Base-by-base conservation (phyloP, 1,139 yeast genomes). In the Taphrina communis region DNA sequence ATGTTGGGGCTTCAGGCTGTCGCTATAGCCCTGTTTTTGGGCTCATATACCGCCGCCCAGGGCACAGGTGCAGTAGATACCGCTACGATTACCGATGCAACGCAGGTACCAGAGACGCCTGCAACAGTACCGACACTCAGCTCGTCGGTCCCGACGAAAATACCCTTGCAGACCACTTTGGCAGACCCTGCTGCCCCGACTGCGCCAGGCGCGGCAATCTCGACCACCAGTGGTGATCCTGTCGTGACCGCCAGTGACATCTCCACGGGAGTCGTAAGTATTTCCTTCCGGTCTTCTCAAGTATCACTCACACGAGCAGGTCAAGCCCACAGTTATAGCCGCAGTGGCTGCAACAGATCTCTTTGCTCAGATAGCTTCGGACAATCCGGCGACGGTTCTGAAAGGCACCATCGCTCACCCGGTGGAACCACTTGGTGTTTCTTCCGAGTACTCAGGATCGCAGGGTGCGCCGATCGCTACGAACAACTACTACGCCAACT, bases 401-500 rank as follows among this genome's bases (percentile, higher is more conserved):
- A 46, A 38, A 8, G 71, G 69, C 6, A 41, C 67, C 48, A 19
- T 17, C 25, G 36, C 46, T 17, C 58, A 66, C 48, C 50, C 58
- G 4, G 55, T 53, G 35, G 8, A 25, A 12, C 66, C 69, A 14
- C 21, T 39, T 1, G 41, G 61, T 6, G 56, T 55, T 35, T 19
- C 42, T 7, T 36, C 62, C 3, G 38, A 39, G 56, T 53, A 52
- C 65, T 21, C 21, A n/a, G 67, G 67, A 12, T 7, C 35, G 5
- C 35, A 21, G 50, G 67, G 60, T 11, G 35, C 38, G 57, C 74
- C 78, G 6, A 76, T 83, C 71, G 84, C 86, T 74, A 89, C 94
- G 51, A 88, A 89, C 81, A 88, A 88, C 77, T 89, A 88, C 78
- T 88, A 85, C 77, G 83, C 84, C 63, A 88, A 89, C 76, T 78